Evolutionary conservation across 2,329 filamentous ascomycete genomes (phyloP), one percentile per base, ranked within the genome.

Genomic region (Spiromastix sp.): DNA sequence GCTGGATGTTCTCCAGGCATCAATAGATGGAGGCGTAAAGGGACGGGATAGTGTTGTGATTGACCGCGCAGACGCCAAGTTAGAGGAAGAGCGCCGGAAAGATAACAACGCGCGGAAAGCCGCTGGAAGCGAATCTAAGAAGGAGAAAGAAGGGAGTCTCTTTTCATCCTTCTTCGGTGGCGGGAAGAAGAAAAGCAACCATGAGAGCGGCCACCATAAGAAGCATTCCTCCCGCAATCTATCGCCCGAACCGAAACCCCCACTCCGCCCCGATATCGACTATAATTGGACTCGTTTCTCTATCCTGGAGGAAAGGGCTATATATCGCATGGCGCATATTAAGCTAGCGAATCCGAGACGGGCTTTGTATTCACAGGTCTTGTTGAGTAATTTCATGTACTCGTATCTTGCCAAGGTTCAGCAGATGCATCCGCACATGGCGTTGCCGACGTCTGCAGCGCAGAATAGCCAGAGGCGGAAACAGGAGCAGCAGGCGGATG

Each of bases 351-450:
- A 98, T 54, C 91, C 91, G 24, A 79, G 89, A 29, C 80, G 91
- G 37, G 83, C 89, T 26, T 65, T 98, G 34, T 81, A 93, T 54
- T 95, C 89, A 41, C 91, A 98, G 59, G 91, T 98, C 15, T 69
- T 98, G 40, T 73, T 98, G 47, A 95, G 87, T 62, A 98, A 98
- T 59, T 98, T 98, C 61, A 98, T 98, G 91, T 98, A 98, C 64
- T 91, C 86, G 38, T 98, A 98, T 57, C 73, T 98, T 45, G 91
- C 91, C 42, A 98, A 96, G 59, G 91, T 98, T 30, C 91, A 98
- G 62, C 86, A 93, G 51, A 95, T 95, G 85, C 91, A 98, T 58
- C 91, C 91, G 28, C 85, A 93, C 53, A 84, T 95, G 63, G 84
- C 93, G 50, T 79, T 93, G 28, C 85, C 85, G n/a, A 74, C 82